Conservation (phyloP, 306 rosid genomes). For the Cicer yamashitae region DNA sequence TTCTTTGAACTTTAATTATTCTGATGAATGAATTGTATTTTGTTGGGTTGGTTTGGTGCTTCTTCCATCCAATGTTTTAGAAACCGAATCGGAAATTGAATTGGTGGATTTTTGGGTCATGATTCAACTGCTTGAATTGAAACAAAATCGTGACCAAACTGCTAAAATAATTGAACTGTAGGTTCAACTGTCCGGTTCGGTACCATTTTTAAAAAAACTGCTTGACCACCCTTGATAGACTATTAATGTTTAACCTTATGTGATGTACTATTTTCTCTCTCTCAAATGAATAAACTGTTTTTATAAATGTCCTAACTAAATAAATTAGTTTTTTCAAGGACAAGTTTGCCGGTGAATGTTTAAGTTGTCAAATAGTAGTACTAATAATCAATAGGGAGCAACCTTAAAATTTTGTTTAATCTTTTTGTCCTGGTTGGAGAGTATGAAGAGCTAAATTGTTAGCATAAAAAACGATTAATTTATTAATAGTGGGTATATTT, state of each 20-base stretch:
- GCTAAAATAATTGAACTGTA: too few species aligned
- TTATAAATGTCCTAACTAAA: not conserved
- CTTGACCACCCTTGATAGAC: too few species aligned
- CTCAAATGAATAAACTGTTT: not conserved
- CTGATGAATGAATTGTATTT: constrained; percentile 9
- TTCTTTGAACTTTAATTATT: constrained; percentile 6
- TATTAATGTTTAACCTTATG: not conserved
- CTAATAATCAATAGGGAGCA: constrained; percentile 10
- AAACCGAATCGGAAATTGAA: too few species aligned
- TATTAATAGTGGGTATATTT: not conserved
- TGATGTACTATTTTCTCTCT: not conserved
- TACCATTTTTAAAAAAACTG: too few species aligned
- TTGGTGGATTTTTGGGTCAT: too few species aligned
- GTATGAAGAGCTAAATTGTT: not conserved
- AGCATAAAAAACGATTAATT: not conserved
- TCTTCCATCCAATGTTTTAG: too few species aligned
- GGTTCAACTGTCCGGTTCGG: too few species aligned
- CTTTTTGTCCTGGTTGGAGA: constrained; percentile 7
- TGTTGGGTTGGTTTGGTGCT: not conserved
- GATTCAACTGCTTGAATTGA: too few species aligned
- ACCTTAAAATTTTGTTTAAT: not conserved
- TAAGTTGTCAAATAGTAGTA: not conserved
- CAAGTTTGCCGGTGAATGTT: not conserved
- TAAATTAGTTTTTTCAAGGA: not conserved
- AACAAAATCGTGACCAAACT: too few species aligned